These are phyloP conservation scores for Acacia acuminata DNA, from an alignment of 306 rosid genomes.

Conservation along the genomic window DNA sequence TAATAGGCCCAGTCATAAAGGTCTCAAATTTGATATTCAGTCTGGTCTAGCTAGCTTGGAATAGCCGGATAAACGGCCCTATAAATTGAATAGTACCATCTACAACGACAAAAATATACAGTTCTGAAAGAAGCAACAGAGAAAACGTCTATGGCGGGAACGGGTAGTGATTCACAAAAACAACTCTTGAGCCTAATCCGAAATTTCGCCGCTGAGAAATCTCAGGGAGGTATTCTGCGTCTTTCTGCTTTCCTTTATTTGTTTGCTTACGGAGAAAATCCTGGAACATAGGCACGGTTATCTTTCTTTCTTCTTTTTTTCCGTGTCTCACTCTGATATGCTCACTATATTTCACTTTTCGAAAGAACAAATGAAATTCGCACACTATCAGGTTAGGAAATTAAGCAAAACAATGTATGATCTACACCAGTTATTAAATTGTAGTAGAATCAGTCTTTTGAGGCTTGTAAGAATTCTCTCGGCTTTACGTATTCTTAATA, in stretches of 20 bases:
- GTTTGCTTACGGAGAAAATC: constrained; percentile 31
- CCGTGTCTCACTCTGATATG: neutral
- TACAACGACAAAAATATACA: neutral
- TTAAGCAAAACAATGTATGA: neutral
- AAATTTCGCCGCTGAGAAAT: constrained; percentile 73
- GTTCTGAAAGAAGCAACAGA: neutral
- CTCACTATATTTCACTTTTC: neutral
- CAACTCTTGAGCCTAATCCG: constrained; percentile 63
- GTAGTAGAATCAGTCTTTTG: neutral
- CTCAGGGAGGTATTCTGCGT: constrained; percentile 68
- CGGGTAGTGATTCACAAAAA: constrained; percentile 64
- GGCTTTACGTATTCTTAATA: neutral
- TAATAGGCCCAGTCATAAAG: neutral
- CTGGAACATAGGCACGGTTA: neutral
- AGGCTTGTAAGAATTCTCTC: neutral
- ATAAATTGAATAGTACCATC: neutral
- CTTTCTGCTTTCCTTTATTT: neutral
- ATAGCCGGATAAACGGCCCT: neutral
- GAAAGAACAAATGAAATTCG: neutral
- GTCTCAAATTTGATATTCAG: neutral
- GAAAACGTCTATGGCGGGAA: constrained; percentile 61
- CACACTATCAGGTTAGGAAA: neutral
- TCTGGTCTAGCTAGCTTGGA: neutral
- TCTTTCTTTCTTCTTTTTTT: neutral
- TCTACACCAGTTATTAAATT: neutral